These are phyloP conservation scores for Dimocarpus longan DNA, from an alignment of 345 rosid species.

Conservation along the genomic window DNA sequence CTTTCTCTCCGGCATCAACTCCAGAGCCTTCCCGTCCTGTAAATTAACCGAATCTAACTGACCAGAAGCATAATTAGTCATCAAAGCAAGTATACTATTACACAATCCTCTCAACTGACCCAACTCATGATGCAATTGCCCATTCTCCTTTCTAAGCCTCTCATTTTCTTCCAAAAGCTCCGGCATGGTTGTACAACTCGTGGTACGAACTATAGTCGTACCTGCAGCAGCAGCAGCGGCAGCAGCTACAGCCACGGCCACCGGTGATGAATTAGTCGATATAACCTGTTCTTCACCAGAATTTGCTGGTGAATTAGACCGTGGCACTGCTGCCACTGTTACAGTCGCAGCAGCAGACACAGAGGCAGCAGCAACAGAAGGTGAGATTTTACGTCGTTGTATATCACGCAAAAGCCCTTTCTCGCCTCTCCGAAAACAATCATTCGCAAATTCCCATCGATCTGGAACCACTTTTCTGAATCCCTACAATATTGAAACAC, in stretches of 20 bases:
- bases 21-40: constrained; percentile 49
- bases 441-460: constrained; percentile 95
- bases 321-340: constrained; percentile 36
- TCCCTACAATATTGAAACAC: constrained; percentile 47
- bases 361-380: constrained; percentile 14
- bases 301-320: constrained; percentile 55
- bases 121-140: constrained; percentile 66
- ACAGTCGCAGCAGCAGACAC: constrained; percentile 23
- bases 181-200: constrained; percentile 70
- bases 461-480: constrained; percentile 93
- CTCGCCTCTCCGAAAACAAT: constrained; percentile 75
- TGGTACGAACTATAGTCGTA: constrained; percentile 32
- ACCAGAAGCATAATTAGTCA: constrained; percentile 60
- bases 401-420: constrained; percentile 77
- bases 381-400: constrained; percentile 78
- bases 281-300: constrained; percentile 83
- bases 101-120: constrained; percentile 67
- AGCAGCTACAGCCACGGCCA: constrained; percentile 21
- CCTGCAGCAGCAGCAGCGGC: constrained; percentile 3
- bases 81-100: constrained; percentile 56
- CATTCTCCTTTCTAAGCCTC: constrained; percentile 69
- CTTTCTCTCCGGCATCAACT: constrained; percentile 44
- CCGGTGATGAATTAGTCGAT: constrained; percentile 70
- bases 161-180: constrained; percentile 88
- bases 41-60: constrained; percentile 36